Evolutionary conservation across 2,329 filamentous ascomycete genomes (phyloP).

Genomic region (Talaromyces piceae): DNA sequence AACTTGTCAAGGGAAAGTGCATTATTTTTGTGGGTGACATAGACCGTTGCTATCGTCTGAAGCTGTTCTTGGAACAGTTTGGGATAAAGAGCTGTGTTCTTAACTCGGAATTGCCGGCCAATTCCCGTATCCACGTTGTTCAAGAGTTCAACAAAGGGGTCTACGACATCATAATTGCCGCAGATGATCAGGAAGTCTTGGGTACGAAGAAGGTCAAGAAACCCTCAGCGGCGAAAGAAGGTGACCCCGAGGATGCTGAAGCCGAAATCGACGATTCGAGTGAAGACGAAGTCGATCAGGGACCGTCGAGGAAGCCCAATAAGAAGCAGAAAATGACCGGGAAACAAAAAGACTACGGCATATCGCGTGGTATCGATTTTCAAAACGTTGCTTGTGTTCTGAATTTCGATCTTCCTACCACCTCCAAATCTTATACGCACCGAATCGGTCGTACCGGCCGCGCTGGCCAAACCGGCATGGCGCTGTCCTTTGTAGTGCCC

Average conservation of each 20-base stretch:
- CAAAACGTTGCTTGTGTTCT: slow-evolving; percentile 89
- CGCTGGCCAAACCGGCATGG: slow-evolving; percentile 86
- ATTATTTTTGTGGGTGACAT: slow-evolving; percentile 80
- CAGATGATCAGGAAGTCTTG: slow-evolving; percentile 80
- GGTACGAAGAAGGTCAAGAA: slow-evolving; percentile 43
- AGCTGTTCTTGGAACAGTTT: slow-evolving; percentile 94
- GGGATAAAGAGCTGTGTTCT: slow-evolving; percentile 87
- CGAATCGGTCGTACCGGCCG: slow-evolving; percentile 89
- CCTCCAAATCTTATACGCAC: slow-evolving; percentile 91
- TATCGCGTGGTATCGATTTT: slow-evolving; percentile 96
- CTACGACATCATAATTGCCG: slow-evolving; percentile 97
- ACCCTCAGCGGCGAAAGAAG: slow-evolving; percentile 8
- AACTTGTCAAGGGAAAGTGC: slow-evolving; percentile 87
- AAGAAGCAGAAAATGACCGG: slow-evolving; percentile 59
- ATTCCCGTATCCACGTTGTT: slow-evolving; percentile 86
- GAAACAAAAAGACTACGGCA: slow-evolving; percentile 81
- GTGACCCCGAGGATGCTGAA: slow-evolving; percentile 18
- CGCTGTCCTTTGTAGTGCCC: slow-evolving; percentile 89
- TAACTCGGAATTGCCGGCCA: slow-evolving; percentile 90
- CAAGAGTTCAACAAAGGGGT: slow-evolving; percentile 95
- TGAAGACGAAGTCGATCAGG: slow-evolving; percentile 27
- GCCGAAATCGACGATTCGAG: slow-evolving; percentile 27
- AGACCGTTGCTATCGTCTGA: slow-evolving; percentile 82
- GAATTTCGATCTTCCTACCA: slow-evolving; percentile 90
- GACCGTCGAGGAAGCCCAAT: slow-evolving; percentile 20